Percentiles rank a stretch among this genome's conserved stretches.
These are phyloP conservation scores for Penicillium sp. DNA, from an alignment of 2,329 filamentous ascomycete genomes.

Conservation along the genomic window DNA sequence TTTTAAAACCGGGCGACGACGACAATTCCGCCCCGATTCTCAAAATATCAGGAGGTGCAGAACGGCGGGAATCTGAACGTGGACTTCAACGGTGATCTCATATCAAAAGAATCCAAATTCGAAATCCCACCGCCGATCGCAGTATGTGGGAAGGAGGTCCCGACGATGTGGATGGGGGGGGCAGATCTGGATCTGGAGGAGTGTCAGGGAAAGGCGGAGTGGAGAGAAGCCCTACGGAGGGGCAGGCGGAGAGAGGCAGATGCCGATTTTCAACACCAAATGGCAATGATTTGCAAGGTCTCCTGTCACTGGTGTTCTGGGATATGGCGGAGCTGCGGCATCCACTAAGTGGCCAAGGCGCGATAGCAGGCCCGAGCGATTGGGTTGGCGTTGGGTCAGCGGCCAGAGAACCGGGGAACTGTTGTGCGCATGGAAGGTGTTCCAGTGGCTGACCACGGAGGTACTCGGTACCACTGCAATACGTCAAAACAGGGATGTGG, in stretches of 20 bases:
- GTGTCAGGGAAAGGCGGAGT: background rate
- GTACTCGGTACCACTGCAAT: background rate
- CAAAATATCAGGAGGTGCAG: constrained; percentile 2
- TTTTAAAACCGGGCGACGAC: background rate
- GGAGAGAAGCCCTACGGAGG: constrained; percentile 10
- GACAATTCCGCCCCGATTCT: background rate
- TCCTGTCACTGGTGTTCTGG: background rate
- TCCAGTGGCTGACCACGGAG: background rate
- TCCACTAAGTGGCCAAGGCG: background rate
- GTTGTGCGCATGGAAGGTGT: too few relatives aligned
- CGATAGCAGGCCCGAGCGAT: background rate
- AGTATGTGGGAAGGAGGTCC: background rate
- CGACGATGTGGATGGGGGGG: background rate
- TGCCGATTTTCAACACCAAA: background rate
- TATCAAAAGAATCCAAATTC: background rate
- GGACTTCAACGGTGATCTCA: background rate
- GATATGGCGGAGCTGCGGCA: background rate
- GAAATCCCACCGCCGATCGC: background rate
- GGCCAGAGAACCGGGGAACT: too few relatives aligned
- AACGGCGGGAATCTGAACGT: background rate
- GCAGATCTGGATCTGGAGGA: background rate
- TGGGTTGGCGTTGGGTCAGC: background rate
- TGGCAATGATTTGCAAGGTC: constrained; percentile 1
- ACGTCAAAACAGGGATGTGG: background rate
- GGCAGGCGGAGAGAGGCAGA: constrained; percentile 4